phyloP scores from a whole-genome alignment of 148 eudicot species.

The Diospyros lotus region DNA sequence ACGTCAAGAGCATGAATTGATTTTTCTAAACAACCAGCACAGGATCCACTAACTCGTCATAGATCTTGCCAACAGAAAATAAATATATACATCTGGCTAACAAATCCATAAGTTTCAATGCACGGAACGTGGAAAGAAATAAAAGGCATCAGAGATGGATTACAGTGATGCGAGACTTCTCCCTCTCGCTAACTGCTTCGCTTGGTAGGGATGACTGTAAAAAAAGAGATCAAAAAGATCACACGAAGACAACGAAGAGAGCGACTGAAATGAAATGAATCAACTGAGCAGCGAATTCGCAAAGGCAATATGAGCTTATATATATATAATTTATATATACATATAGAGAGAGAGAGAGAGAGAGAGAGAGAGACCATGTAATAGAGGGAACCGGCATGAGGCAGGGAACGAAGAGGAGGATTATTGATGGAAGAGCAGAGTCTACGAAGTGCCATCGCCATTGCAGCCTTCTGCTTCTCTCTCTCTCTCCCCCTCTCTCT shows the following conservation, averaged over 20 bases:
- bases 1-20: slow-evolving; percentile 1
- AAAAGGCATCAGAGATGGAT: slow-evolving; percentile 16
- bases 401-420: slow-evolving; percentile 34
- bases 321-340: background rate
- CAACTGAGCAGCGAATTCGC: background rate
- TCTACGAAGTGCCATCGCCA: slow-evolving; percentile 72
- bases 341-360: background rate
- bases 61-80: background rate
- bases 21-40: background rate
- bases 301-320: background rate
- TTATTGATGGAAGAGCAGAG: slow-evolving; percentile 44
- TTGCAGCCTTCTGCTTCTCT: slow-evolving; percentile 26
- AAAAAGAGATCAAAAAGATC: background rate
- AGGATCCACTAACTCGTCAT: background rate
- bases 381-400: slow-evolving; percentile 29
- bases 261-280: background rate
- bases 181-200: slow-evolving; percentile 45
- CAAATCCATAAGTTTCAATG: background rate
- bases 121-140: background rate
- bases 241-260: slow-evolving; percentile 2
- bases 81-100: background rate
- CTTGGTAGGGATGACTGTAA: slow-evolving; percentile 57
- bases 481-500: background rate
- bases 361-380: slow-evolving; percentile 27
- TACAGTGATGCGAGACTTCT: slow-evolving; percentile 54